phyloP scores from a whole-genome alignment of 202 grass and related monocot species.

The Saccharum hybrid region DNA sequence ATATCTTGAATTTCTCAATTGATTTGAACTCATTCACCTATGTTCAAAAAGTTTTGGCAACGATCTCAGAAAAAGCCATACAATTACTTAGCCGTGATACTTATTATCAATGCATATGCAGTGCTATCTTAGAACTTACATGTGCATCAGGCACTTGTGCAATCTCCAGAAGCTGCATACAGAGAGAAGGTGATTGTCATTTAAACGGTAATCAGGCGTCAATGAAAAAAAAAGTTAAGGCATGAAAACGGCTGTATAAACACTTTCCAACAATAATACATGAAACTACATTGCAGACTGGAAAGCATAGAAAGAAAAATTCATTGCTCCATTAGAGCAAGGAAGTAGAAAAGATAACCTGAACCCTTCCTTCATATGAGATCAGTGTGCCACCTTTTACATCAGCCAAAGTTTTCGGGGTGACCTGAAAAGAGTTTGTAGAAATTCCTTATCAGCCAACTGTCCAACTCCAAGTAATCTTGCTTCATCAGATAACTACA shows the following conservation, averaged over 20 bases:
- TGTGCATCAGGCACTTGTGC: conserved; percentile 95
- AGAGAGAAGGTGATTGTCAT: not conserved
- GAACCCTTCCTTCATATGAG: conserved; percentile 81
- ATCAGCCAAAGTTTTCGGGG: conserved; percentile 92
- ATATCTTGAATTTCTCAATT: conserved; percentile 98
- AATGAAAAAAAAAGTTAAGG: not conserved
- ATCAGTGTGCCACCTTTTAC: conserved; percentile 98
- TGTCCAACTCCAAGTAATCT: conserved; percentile 4
- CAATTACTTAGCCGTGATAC: not conserved
- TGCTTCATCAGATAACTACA: conserved; percentile 21
- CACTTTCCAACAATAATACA: not conserved
- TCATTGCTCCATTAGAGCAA: not conserved
- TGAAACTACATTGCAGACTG: not conserved
- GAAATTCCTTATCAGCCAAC: conserved; percentile 14
- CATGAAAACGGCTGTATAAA: not conserved
- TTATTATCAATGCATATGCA: not conserved
- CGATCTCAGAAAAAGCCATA: not conserved
- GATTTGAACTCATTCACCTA: conserved; percentile 96
- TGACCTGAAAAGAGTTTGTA: conserved; percentile 61
- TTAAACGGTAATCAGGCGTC: not conserved
- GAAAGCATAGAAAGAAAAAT: conserved; percentile 6
- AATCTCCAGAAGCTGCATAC: conserved; percentile 89
- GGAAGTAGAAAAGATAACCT: conserved; percentile 46
- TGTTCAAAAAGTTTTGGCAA: conserved; percentile 12
- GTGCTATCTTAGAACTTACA: conserved; percentile 56